Base-by-base conservation (phyloP, 148 eudicot genomes). In the Cornus kousa region DNA sequence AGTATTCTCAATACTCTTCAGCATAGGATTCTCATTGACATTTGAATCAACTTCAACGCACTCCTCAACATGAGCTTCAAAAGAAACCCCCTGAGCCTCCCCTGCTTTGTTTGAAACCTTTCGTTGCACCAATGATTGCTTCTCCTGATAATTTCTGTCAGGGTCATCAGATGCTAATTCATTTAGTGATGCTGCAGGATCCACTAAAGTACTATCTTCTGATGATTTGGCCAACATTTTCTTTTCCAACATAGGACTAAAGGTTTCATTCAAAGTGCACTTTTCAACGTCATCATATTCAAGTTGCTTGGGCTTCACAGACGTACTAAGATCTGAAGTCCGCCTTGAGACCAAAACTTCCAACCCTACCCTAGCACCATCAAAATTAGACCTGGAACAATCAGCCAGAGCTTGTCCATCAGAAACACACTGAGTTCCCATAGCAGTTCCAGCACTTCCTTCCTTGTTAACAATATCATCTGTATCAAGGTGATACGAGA, bases 241-340 rank as follows among this genome's bases (percentile, higher is more conserved):
- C 43, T 33, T 72, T 73, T 71, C 80, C 72, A 64, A 48, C 14
- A 31, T 57, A 35, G 79, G 78, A 72, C 67, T 68, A 70, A 14
- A 74, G 32, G 13, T n/a, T 57, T 82, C 80, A 60, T 68, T 43
- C 62, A 70, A 50, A 80, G 46, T 70, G 78, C 60, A 66, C 64
- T 85, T 85, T 78, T 84, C 93, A 66, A 65, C 66, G 19, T 83
- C 85, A 77, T 84, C 82, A 75, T 86, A 90, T 78, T 82, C 87
- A 70, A 87, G 89, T 70, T 85, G 85, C 77, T 87, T 85, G 50
- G 88, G 95, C 68, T 86, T 79, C 78, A 88, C 82, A 72, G 64
- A 59, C 74, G 82, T 78, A 17, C 69, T 79, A 84, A 76, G 68
- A 35, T 71, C 79, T 64, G 87, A 70, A 32, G 83, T 48, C 59